Conservation (phyloP, 2,329 filamentous ascomycete species). For the Onygenales sp. region DNA sequence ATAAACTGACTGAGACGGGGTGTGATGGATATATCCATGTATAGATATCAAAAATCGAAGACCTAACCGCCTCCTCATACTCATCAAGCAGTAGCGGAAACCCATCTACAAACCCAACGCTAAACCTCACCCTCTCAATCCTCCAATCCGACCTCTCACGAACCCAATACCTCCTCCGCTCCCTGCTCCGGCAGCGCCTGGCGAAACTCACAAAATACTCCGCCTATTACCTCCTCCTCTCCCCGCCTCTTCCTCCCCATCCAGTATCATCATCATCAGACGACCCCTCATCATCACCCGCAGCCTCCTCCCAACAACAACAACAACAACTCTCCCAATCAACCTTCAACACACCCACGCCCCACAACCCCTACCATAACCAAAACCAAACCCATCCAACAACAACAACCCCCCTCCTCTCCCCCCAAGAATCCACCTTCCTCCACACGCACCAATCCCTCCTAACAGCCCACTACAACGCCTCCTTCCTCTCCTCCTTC, state of each 20-base stretch:
- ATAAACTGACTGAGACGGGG: not conserved
- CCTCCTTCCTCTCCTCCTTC: constrained; percentile 76
- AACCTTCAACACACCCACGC: constrained; percentile 1
- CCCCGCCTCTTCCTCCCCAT: constrained; percentile 13
- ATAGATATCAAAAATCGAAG: constrained; percentile 59
- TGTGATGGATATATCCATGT: not conserved
- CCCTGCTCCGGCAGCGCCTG: constrained; percentile 73
- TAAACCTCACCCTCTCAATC: constrained; percentile 88
- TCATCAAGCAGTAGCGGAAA: constrained; percentile 44
- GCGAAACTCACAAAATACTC: constrained; percentile 53
- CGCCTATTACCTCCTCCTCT: constrained; percentile 40
- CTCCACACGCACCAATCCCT: constrained; percentile 76
- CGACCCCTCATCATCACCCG: constrained; percentile 8
- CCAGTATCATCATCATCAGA: constrained; percentile 10
- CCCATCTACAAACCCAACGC: constrained; percentile 76
- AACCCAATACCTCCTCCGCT: constrained; percentile 82
- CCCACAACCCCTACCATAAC: not conserved
- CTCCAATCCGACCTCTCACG: constrained; percentile 93
- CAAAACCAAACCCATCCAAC: constrained; percentile 6
- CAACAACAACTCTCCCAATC: not conserved
- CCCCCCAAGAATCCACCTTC: constrained; percentile 68
- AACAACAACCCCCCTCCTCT: constrained; percentile 47
- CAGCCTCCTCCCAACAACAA: not conserved
- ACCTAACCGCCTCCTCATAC: constrained; percentile 41
- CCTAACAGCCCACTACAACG: constrained; percentile 72